Evolutionary conservation across 345 rosid genomes (phyloP).

Genomic region (Rubroshorea leprosula): DNA sequence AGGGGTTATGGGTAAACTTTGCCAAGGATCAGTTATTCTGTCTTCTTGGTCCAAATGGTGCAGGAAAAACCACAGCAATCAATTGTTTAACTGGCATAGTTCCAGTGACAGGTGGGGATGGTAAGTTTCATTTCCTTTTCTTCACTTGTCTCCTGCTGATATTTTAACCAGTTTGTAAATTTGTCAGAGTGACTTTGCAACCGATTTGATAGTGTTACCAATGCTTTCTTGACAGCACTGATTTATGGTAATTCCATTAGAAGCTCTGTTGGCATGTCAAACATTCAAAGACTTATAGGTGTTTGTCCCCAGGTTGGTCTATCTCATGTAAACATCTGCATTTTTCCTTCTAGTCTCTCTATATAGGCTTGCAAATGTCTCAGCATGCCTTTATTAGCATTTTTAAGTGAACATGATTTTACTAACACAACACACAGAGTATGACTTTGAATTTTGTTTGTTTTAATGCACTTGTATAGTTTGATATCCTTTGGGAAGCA

Average conservation of each 20-base stretch:
- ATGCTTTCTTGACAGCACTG: slow-evolving; percentile 42
- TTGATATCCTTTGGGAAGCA: slow-evolving; percentile 90
- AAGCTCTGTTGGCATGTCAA: slow-evolving; percentile 82
- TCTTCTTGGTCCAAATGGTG: slow-evolving; percentile 95
- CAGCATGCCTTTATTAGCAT: slow-evolving; percentile 3
- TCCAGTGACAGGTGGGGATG: slow-evolving; percentile 79
- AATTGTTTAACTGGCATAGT: slow-evolving; percentile 81
- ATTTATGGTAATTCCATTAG: slow-evolving; percentile 70
- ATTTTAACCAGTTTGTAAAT: background rate
- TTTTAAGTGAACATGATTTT: background rate
- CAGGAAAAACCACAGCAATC: slow-evolving; percentile 89
- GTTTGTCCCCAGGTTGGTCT: slow-evolving; percentile 87
- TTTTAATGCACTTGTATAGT: slow-evolving; percentile 31
- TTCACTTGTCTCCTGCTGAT: background rate
- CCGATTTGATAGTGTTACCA: background rate
- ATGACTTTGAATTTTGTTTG: slow-evolving; percentile 8
- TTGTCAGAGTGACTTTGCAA: background rate
- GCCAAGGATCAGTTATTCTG: slow-evolving; percentile 83
- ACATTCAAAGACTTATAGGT: slow-evolving; percentile 64
- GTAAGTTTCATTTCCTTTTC: slow-evolving; percentile 31
- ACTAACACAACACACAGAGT: no score
- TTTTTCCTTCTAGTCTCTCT: background rate
- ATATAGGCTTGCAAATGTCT: background rate
- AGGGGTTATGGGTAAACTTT: slow-evolving; percentile 86
- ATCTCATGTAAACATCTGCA: background rate